Evolutionary conservation across 768 basidiomycete genomes (phyloP), one percentile per base, ranked within the genome.

Genomic region (Collybia sordida): DNA sequence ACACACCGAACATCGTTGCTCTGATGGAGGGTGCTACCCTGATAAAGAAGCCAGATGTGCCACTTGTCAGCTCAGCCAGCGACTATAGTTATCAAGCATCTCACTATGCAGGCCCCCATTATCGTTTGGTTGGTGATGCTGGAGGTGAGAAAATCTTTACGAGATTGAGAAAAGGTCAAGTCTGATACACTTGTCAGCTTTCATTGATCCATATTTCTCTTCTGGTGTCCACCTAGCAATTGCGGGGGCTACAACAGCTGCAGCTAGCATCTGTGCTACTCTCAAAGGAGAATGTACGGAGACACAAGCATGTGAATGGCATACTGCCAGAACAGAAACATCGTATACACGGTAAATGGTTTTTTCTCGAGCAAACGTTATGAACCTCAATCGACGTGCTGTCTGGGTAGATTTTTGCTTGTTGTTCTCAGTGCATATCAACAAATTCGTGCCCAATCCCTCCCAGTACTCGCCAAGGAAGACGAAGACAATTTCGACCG

Each of bases 401-500:
- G 14, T 31, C 11, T 31, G 31, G 31, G 14, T 35, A 76, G 74
- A 38, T 79, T 77, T 59, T 59, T 76, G 17, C 56, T 79, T 17
- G 75, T 78, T 41, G 74, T 75, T 4, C 64, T 79, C 31, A 74
- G 74, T 52, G 73, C 74, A 23, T 79, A 78, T 60, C 69, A 72
- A 52, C 77, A 79, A 55, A 75, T 78, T 48, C 67, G 67, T 15
- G 57, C 68, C 4, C 77, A 79, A 55, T 59, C 63, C 18, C 53
- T 55, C 3, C 65, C 70, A 22, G 68, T 77, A 8, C 66, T 78
- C 15, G 61, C 64, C 3, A 74, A 78, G 46, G 59, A 77, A 25
- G 68, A 75, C 28, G 74, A 75, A 50, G 72, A 73, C 55, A 78
- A 73, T 59, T 79, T 74, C 49, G 77, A 79, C 59, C 62, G 69